Base-by-base conservation (phyloP, 2,329 filamentous ascomycete species). In the Beauveria bassiana region DNA sequence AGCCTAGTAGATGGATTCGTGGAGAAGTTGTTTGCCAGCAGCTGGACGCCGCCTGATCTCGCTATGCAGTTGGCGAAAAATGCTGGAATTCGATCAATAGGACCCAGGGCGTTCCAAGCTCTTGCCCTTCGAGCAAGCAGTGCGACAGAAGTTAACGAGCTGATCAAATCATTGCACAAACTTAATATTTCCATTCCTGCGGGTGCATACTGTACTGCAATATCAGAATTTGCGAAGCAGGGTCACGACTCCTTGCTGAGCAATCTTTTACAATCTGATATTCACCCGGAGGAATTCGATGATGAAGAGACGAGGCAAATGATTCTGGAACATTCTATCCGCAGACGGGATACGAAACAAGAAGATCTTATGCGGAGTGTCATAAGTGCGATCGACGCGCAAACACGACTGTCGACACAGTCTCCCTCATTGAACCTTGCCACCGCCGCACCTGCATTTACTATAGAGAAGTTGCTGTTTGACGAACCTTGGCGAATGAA, bases 51-150 rank as follows among this genome's bases (percentile, higher is more conserved):
- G 1, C 78, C 92, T 10, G 86, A 93, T 61, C 83, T 88, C 65
- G 85, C 91, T 28, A 84, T 96, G 60, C 83, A 83, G 40, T 81
- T 89, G 7, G 77, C 95, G 20, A 79, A 82, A 61, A 84, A 89
- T 67, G 82, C 96, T 57, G 89, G 89, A 2, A 77, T 96, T 5
- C 79, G 84, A 53, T 77, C 79, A 42, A 87, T 96, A 64, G 92
- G 92, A 0, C 88, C 91, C 0, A 76, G 88, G 20, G 89, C 91
- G 4, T 71, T 96, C 22, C 88, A 92, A 65, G 87, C 93, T 51
- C 85, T 96, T 72, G 90, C 87, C 3, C 72, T 88, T 12, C 82
- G 90, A 68, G 84, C 89, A 58, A 72, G 77, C 1, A 80, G 81
- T 10, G 72, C 84, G 0, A 74, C 80, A 38, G 81, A 79, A 7